phyloP scores from a whole-genome alignment of 306 rosid genomes.

The Mucuna pruriens region DNA sequence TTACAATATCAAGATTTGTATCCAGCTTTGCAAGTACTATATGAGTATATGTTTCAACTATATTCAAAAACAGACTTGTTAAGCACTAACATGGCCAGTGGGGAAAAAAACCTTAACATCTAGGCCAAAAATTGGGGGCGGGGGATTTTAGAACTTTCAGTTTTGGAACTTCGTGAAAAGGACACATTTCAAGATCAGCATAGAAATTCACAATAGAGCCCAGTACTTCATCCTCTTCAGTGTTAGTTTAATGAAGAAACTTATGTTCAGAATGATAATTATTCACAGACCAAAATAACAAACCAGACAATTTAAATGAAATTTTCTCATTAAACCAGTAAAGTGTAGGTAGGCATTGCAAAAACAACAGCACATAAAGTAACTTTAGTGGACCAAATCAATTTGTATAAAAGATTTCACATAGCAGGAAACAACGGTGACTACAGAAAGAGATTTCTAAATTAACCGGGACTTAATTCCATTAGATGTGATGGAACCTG shows the following conservation, averaged over 20 bases:
- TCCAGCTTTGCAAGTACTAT: neutral
- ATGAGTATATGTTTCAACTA: neutral
- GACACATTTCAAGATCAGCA: neutral
- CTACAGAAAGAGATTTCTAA: neutral
- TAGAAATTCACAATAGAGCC: neutral
- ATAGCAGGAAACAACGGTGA: neutral
- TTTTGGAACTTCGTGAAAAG: neutral
- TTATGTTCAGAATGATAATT: neutral
- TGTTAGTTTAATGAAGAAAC: neutral
- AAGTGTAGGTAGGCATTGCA: neutral
- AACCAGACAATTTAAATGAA: neutral
- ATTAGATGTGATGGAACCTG: neutral
- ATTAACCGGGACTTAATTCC: neutral
- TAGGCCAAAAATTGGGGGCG: too few species aligned
- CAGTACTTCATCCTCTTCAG: neutral
- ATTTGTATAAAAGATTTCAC: neutral
- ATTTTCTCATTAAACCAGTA: neutral
- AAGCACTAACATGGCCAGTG: neutral
- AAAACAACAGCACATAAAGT: neutral
- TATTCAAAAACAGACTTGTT: neutral
- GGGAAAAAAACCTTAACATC: too few species aligned
- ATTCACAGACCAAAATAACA: neutral
- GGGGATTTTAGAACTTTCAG: neutral
- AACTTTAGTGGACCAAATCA: constrained; percentile 14
- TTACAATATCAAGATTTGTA: neutral